phyloP scores from a whole-genome alignment of 306 rosid genomes.

The Lupinus albus region DNA sequence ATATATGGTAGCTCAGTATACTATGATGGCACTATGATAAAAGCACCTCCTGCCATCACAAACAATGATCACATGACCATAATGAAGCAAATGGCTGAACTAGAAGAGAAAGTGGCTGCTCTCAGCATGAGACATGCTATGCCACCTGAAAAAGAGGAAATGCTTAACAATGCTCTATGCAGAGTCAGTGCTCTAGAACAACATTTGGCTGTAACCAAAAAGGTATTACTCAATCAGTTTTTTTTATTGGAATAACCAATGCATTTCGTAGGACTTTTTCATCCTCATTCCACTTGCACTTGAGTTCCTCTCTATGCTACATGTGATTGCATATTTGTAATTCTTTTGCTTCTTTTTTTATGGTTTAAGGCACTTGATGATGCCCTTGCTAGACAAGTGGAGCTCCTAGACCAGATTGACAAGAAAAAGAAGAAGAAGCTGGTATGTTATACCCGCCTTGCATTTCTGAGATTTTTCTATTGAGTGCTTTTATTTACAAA shows the following conservation, averaged over 20 bases:
- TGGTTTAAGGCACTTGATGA: constrained; percentile 73
- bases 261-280: too few species aligned
- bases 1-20: constrained; percentile 57
- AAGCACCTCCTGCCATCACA: constrained; percentile 39
- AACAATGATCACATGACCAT: constrained; percentile 54
- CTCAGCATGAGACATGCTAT: constrained; percentile 58
- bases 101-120: constrained; percentile 67
- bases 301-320: not conserved
- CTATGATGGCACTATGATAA: constrained; percentile 48
- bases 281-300: not conserved
- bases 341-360: not conserved
- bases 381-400: constrained; percentile 55
- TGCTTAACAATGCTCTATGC: constrained; percentile 62
- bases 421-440: constrained; percentile 73
- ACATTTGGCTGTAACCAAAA: constrained; percentile 63
- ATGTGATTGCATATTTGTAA: not conserved
- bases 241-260: too few species aligned
- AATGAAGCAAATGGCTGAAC: constrained; percentile 88
- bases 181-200: constrained; percentile 65
- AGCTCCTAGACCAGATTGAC: constrained; percentile 63
- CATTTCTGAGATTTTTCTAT: constrained; percentile 12
- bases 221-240: constrained; percentile 49
- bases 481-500: constrained; percentile 10
- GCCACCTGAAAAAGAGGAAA: constrained; percentile 81
- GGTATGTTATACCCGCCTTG: constrained; percentile 50